Evolutionary conservation across 116 monocot species (phyloP).

Genomic region (Dioscorea cayenensis): DNA sequence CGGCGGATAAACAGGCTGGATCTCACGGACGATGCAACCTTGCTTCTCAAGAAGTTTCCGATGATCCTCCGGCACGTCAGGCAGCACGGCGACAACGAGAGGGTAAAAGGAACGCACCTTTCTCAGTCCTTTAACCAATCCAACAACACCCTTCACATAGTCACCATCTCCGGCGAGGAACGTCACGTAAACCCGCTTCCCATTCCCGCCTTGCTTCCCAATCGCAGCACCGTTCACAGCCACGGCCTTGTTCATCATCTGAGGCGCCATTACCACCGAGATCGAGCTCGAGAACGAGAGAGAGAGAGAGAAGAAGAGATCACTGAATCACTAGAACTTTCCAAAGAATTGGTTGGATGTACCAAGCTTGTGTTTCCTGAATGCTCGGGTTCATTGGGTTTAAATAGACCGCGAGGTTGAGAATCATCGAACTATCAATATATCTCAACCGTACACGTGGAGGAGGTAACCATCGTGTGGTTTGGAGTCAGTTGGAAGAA

Average conservation of each 20-base stretch:
- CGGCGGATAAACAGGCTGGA: conserved; percentile 42
- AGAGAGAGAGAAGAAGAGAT: neutral
- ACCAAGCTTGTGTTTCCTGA: neutral
- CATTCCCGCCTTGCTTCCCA: neutral
- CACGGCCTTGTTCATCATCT: neutral
- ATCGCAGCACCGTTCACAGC: neutral
- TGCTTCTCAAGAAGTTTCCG: conserved; percentile 19
- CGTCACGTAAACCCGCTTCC: conserved; percentile 21
- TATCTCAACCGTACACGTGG: neutral
- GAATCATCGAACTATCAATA: too few species aligned
- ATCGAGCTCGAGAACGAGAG: conserved; percentile 3
- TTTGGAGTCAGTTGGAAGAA: neutral
- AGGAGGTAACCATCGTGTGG: neutral
- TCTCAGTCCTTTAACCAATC: conserved; percentile 35
- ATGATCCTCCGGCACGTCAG: conserved; percentile 33
- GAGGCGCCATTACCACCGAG: neutral
- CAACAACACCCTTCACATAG: conserved; percentile 43
- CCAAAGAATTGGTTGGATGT: neutral
- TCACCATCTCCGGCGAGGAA: conserved; percentile 47
- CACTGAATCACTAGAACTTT: neutral
- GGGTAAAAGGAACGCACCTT: conserved; percentile 33
- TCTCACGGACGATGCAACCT: conserved; percentile 40
- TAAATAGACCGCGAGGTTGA: neutral
- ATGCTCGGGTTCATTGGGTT: neutral
- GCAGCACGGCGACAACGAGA: conserved; percentile 40